Base-by-base conservation (phyloP, 2,329 filamentous ascomycete genomes). In the Emergomyces orientalis region DNA sequence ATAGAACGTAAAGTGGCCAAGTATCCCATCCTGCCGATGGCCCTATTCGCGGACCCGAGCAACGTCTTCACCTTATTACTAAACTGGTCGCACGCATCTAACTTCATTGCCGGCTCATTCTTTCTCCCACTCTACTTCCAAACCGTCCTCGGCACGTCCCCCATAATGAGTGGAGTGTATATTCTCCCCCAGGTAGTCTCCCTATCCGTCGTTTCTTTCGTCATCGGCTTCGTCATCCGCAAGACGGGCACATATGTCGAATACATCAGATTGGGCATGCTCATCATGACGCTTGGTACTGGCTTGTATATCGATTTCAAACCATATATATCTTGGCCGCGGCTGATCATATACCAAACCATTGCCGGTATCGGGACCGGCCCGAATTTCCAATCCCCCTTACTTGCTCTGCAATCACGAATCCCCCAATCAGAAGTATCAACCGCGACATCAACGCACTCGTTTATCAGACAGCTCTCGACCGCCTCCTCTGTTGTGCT, bases 51-150 rank as follows among this genome's bases (percentile, higher is more conserved):
- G 41, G 80, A 83, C 54, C 75, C 79, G 43, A 87, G 85, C 37
- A 91, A 89, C 72, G 71, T 88, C 37, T 85, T 88, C 9, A 80
- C 85, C 2, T 84, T 91, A 17, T 74, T 77, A 2, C 79, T 88
- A 52, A 87, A 86, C 67, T 90, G 91, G 76, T 81, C 84, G 65
- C 90, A 96, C 73, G 87, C 87, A 54, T 83, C 87, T 67, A 85
- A 88, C 66, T 93, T 93, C 78, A 91, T 93, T 70, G 84, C 87
- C 0, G 85, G 84, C 37, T 85, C 84, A 65, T 95, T 93, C 79
- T 95, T 89, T 77, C 80, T 95, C 4, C 90, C 90, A 0, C 81
- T 96, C 2, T 96, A 95, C 78, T 93, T 91, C 76, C 90, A 95
- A 75, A 83, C 87, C 60, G 86, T 89, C 60, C 80, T 90, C 52